Evolutionary conservation across 768 basidiomycete species (phyloP).

Genomic region (Coprinopsis sp.): DNA sequence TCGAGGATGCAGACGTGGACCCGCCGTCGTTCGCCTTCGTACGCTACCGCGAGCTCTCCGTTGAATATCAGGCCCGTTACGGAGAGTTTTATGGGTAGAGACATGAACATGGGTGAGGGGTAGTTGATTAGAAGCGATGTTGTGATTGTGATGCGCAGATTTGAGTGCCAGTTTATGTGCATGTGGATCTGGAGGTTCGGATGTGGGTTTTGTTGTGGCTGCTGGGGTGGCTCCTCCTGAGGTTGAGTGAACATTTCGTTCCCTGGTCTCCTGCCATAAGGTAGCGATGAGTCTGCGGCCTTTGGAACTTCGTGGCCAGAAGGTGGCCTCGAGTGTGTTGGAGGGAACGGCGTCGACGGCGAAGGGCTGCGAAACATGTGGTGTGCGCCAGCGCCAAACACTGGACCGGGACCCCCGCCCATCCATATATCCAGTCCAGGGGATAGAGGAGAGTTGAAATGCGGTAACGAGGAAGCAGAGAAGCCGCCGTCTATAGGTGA

Average conservation of each 20-base stretch:
- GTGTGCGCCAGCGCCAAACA: slow-evolving; percentile 18
- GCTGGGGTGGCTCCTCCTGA: slow-evolving; percentile 10
- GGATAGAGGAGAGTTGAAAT: slow-evolving; percentile 27
- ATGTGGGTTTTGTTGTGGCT: slow-evolving; percentile 27
- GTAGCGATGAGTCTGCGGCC: background rate
- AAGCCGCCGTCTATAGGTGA: slow-evolving; percentile 50
- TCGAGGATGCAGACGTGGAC: slow-evolving; percentile 89
- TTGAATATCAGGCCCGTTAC: slow-evolving; percentile 84
- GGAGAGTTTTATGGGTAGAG: slow-evolving; percentile 90
- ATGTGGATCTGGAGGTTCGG: slow-evolving; percentile 89
- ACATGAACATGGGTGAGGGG: slow-evolving; percentile 95
- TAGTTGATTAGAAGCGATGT: slow-evolving; percentile 97
- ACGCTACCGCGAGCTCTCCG: slow-evolving; percentile 87
- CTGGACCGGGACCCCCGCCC: background rate
- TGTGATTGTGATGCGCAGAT: slow-evolving; percentile 82
- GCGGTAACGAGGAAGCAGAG: slow-evolving; percentile 49
- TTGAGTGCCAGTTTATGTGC: slow-evolving; percentile 79
- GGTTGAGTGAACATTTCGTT: slow-evolving; percentile 12
- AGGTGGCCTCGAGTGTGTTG: background rate
- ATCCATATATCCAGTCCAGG: slow-evolving; percentile 37
- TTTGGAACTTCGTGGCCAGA: background rate
- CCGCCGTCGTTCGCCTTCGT: slow-evolving; percentile 75
- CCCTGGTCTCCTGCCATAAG: background rate
- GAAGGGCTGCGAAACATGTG: slow-evolving; percentile 29
- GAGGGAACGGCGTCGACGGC: slow-evolving; percentile 28